A percentile compares a stretch with the other conserved stretches of the same genome.
These are phyloP conservation scores for Coffea humblotiana DNA, from an alignment of 305 asterid species.

Conservation along the genomic window DNA sequence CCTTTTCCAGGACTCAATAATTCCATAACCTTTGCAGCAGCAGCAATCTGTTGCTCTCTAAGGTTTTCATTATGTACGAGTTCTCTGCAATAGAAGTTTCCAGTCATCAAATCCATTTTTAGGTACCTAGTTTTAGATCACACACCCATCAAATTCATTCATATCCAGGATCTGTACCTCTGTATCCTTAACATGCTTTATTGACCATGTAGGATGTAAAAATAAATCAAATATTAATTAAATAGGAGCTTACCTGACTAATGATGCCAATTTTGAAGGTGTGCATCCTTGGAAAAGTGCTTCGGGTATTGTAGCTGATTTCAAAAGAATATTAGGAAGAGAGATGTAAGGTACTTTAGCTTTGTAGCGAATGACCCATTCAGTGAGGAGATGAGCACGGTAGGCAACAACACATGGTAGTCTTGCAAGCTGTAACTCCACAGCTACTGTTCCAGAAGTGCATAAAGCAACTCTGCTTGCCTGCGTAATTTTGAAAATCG, in stretches of 20 bases:
- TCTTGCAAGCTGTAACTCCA: constrained; percentile 91
- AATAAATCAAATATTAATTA: constrained; percentile 3
- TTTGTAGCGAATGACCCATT: constrained; percentile 71
- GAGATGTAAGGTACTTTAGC: constrained; percentile 80
- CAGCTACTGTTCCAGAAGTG: constrained; percentile 90
- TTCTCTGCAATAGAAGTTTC: constrained; percentile 45
- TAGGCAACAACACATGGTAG: constrained; percentile 89
- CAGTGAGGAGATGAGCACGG: constrained; percentile 84
- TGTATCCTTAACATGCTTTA: background rate
- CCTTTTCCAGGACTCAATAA: constrained; percentile 47
- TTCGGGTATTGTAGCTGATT: constrained; percentile 78
- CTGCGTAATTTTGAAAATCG: constrained; percentile 41
- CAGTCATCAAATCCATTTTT: background rate
- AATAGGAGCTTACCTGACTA: constrained; percentile 50
- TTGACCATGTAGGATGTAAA: background rate
- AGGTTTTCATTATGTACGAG: constrained; percentile 51
- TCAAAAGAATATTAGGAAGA: constrained; percentile 76
- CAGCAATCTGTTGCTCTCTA: constrained; percentile 55
- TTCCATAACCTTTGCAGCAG: constrained; percentile 56
- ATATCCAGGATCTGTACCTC: background rate
- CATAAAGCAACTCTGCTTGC: constrained; percentile 83
- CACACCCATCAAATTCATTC: background rate
- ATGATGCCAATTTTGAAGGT: constrained; percentile 57
- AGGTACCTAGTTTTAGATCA: background rate
- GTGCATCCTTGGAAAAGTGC: constrained; percentile 75